Base-by-base conservation (phyloP, 2,329 filamentous ascomycete genomes). In the Neopestalotiopsis sp. region DNA sequence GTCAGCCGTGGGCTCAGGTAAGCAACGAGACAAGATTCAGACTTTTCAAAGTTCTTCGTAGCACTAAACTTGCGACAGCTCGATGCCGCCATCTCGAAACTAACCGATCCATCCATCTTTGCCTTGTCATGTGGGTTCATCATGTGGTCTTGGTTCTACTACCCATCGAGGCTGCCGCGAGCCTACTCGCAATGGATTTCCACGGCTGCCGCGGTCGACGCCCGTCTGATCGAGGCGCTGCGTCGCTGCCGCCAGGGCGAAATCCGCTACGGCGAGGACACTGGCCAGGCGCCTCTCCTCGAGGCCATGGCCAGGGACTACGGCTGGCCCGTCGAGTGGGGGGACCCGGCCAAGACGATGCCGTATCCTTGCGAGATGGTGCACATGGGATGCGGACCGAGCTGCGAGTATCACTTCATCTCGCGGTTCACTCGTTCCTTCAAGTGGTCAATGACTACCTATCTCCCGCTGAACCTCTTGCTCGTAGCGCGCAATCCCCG, bases 71-170 rank as follows among this genome's bases (percentile, higher is more conserved):
- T 75, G 74, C 76, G 75, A 59, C 74, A 74, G 74, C 66, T 83
- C 13, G 85, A 89, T 70, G 75, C 78, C 12, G 68, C 79, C 30
- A 72, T 84, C 70, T 81, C 82, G 30, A 78, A 71, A 10, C 77
- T 89, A 49, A 83, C 89, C n/a, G 92, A 95, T 75, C 88, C 92
- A 4, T 81, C 87, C 5, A 81, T 95, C 20, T 97, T 97, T 78
- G 89, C 91, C 59, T 79, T 86, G 42, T 94, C 92, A 24, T 90
- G 88, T 52, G 91, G 90, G 28, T 82, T 93, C 49, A 91, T 97
- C 73, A 97, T 97, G 94, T 95, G 93, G 91, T 88, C 93, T 20
- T 97, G 93, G 92, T 91, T 97, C 78, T 97, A 95, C 81, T 79
- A 84, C 10, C 93, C 94, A 0, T 84, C 88, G 45, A 86, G 88